Percentiles rank a stretch among this genome's conserved stretches.
phyloP scores from a whole-genome alignment of 257 asterid genomes.

The Solanum bukasovii region DNA sequence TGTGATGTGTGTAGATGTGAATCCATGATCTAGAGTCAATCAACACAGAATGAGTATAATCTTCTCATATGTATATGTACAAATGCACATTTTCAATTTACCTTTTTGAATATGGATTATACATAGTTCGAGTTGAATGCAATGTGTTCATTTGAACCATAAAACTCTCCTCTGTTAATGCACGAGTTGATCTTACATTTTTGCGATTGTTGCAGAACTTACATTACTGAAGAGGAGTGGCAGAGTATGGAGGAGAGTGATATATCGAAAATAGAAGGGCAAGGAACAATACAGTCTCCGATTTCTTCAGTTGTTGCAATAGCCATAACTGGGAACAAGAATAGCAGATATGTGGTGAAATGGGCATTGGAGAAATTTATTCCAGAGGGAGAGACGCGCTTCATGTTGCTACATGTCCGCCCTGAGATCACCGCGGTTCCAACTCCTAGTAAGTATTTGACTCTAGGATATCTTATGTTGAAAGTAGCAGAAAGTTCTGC shows the following conservation, averaged over 20 bases:
- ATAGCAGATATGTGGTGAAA: slow-evolving; percentile 39
- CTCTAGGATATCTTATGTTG: background rate
- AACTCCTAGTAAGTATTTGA: slow-evolving; percentile 60
- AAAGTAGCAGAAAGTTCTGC: background rate
- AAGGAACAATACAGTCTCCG: slow-evolving; percentile 18
- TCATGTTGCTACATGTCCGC: slow-evolving; percentile 61
- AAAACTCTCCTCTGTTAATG: background rate
- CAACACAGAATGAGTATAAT: background rate
- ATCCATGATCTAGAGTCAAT: background rate
- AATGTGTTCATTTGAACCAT: background rate
- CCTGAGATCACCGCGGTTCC: slow-evolving; percentile 52
- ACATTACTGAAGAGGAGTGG: background rate
- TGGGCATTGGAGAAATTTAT: slow-evolving; percentile 92
- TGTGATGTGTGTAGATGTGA: background rate
- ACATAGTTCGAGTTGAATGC: background rate
- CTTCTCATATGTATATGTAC: background rate
- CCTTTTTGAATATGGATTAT: background rate
- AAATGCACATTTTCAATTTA: background rate
- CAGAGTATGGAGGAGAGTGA: background rate
- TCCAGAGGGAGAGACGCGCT: slow-evolving; percentile 43
- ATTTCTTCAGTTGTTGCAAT: slow-evolving; percentile 32
- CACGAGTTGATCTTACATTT: background rate
- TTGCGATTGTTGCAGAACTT: background rate
- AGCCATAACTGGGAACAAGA: slow-evolving; percentile 53
- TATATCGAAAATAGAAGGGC: slow-evolving; percentile 12